Conservation (phyloP, 2,329 filamentous ascomycete genomes). For the Tolypocladium paradoxum region DNA sequence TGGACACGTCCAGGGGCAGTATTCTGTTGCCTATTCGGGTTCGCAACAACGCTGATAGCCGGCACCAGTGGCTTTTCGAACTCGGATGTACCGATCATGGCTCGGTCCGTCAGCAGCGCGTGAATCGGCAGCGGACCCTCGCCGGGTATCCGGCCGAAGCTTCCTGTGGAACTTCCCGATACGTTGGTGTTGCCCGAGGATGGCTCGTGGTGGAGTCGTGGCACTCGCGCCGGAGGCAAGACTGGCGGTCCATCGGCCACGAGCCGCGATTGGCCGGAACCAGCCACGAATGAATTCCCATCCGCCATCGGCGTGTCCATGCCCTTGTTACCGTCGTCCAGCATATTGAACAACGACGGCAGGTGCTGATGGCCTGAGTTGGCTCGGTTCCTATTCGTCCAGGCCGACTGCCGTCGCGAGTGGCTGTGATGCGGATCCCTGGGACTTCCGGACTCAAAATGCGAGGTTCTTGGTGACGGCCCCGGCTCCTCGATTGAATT, state of each 20-base stretch:
- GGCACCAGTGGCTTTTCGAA: conserved; percentile 6
- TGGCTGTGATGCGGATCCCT: conserved; percentile 15
- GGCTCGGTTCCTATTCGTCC: conserved; percentile 4
- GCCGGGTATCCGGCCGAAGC: conserved; percentile 29
- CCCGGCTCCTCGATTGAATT: conserved; percentile 31
- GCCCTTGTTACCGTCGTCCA: conserved; percentile 23
- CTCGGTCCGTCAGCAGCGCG: conserved; percentile 35
- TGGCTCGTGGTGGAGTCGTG: conserved; percentile 33
- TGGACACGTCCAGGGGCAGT: conserved; percentile 11
- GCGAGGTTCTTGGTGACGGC: conserved; percentile 29
- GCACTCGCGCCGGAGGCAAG: conserved; percentile 17
- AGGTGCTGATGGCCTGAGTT: conserved; percentile 24
- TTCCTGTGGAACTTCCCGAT: conserved; percentile 27
- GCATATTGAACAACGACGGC: conserved; percentile 36
- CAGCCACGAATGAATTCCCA: not conserved
- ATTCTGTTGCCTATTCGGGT: conserved; percentile 14
- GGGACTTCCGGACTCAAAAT: conserved; percentile 23
- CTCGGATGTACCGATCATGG: conserved; percentile 8
- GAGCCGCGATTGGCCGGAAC: conserved; percentile 7
- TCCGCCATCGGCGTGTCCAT: conserved; percentile 8
- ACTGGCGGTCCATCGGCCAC: conserved; percentile 16
- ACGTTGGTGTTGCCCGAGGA: conserved; percentile 32
- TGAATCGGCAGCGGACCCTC: conserved; percentile 45
- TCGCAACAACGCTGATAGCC: conserved; percentile 6
- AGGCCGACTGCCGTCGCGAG: conserved; percentile 14